Evolutionary conservation across 345 rosid species (phyloP).

Genomic region (Toxicodendron radicans): DNA sequence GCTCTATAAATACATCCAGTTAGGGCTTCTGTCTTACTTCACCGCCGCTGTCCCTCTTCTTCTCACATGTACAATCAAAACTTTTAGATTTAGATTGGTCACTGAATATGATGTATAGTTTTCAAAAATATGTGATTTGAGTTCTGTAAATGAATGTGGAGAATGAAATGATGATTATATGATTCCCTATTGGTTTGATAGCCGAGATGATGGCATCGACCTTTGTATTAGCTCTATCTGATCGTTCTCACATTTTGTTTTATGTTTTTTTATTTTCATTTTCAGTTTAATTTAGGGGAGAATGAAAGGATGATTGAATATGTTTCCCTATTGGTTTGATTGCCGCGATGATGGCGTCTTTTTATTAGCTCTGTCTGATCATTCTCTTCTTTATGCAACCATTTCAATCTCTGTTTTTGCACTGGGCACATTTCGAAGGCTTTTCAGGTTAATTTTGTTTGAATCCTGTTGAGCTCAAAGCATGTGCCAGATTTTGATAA

Average conservation of each 20-base stretch:
- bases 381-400: background rate
- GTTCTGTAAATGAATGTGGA: background rate
- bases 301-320: slow-evolving; percentile 32
- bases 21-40: background rate
- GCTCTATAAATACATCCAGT: background rate
- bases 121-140: no score
- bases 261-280: background rate
- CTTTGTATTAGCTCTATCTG: slow-evolving; percentile 49
- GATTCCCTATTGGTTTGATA: slow-evolving; percentile 57
- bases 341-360: slow-evolving; percentile 44
- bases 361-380: slow-evolving; percentile 45
- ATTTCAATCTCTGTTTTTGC: background rate
- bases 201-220: slow-evolving; percentile 49
- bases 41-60: background rate
- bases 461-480: slow-evolving; percentile 11
- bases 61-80: no score
- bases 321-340: slow-evolving; percentile 54
- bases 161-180: slow-evolving; percentile 39
- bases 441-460: background rate
- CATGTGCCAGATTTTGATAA: slow-evolving; percentile 1
- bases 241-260: slow-evolving; percentile 24
- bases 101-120: no score
- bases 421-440: slow-evolving; percentile 13
- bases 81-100: no score
- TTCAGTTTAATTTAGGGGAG: background rate